Evolutionary conservation across 768 basidiomycete species (phyloP), one percentile per base, ranked within the genome.

Genomic region (Tylopilus felleus): DNA sequence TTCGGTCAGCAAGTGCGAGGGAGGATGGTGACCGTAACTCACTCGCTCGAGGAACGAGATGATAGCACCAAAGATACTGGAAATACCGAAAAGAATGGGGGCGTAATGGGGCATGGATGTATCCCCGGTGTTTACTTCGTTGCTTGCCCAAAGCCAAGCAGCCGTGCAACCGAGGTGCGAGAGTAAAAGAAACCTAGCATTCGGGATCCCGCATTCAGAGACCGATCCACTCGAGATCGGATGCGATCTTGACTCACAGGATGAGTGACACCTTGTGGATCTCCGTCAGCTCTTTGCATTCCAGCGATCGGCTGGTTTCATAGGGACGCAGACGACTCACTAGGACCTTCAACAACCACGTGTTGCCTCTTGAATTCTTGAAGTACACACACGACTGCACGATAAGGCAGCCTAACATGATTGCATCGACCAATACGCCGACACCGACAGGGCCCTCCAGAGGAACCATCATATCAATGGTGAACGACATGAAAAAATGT

Each of bases 381-480:
- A 53, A 67, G 52, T 67, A 69, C 43, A 67, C 46, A 52, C 56
- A 64, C 7, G 60, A 62, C 49, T 67, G 66, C 35, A 69, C 52
- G 33, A 69, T 43, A 40, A 47, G 51, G 35, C 67, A 62, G 48
- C 66, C 66, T 2, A 69, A 50, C 51, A 67, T 43, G 44, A 61
- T 31, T 17, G 67, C 62, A 33, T 59, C 58, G 44, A 65, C 31
- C 33, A 69, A 50, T 10, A 58, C 48, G 29, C 65, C 62, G 27
- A 67, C 23, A 31, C 54, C 49, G 19, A 69, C 51, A 7, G 65
- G 66, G 45, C 67, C 66, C 49, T 58, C 64, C 56, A 67, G 62
- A 62, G 60, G 62, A 42, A 22, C 65, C 61, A 61, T 56, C 19
- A 19, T 56, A 42, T 44, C 19, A 38, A 27, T 42, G 49, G 49